Percentiles rank a stretch among this genome's conserved stretches.
Evolutionary conservation across 371 early-diverging fungal genomes (phyloP).

Genomic region (Mucor lusitanicus): DNA sequence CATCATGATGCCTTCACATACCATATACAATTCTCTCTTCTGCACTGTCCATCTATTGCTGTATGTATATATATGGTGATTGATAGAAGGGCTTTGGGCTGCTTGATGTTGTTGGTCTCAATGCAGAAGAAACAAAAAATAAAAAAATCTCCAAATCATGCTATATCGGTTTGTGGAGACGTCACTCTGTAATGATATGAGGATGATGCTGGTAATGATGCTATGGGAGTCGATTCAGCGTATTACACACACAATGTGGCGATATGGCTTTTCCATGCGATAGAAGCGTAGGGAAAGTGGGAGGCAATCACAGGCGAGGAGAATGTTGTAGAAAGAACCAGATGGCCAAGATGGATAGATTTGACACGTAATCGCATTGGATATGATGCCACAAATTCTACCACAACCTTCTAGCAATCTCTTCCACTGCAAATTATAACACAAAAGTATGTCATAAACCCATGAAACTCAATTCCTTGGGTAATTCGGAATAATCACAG

Average conservation of each 20-base stretch:
- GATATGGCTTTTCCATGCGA: not conserved
- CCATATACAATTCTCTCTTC: slow-evolving; percentile 9
- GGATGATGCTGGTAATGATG: not conserved
- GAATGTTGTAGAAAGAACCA: slow-evolving; percentile 1
- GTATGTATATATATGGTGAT: not conserved
- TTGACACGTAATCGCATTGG: not conserved
- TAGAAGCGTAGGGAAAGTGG: not conserved
- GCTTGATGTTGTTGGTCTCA: not conserved
- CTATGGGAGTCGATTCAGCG: not conserved
- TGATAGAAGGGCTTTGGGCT: not conserved
- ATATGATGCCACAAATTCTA: not conserved
- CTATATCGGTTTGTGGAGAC: not conserved
- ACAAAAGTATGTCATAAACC: slow-evolving; percentile 6
- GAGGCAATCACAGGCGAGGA: not conserved
- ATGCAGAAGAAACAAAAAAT: not conserved
- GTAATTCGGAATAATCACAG: slow-evolving; percentile 2
- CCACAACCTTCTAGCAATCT: not conserved
- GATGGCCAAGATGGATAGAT: not conserved
- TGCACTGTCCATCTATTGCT: slow-evolving; percentile 2
- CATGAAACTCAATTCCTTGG: slow-evolving; percentile 3
- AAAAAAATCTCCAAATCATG: not conserved
- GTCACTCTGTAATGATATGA: not conserved
- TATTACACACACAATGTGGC: not conserved
- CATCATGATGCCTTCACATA: not conserved
- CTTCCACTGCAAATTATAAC: not conserved